Conservation (phyloP, 2,329 filamentous ascomycete genomes). For the Botrytis squamosa region DNA sequence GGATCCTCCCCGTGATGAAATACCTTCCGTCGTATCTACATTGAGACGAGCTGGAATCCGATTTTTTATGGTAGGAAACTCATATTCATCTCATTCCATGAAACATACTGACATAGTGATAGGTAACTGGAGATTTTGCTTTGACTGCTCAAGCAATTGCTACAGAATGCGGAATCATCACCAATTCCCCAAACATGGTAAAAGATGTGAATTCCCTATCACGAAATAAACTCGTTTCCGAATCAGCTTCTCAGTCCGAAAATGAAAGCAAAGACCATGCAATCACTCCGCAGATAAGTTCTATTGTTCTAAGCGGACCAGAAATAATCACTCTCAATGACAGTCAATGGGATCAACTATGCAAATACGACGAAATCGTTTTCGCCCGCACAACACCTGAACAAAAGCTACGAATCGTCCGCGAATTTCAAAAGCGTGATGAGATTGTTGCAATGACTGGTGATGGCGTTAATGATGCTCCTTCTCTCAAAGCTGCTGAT, state of each 20-base stretch:
- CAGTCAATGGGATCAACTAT: slow-evolving; percentile 64
- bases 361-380: slow-evolving; percentile 66
- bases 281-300: slow-evolving; percentile 26
- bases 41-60: slow-evolving; percentile 67
- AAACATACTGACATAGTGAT: not conserved
- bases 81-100: not conserved
- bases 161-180: slow-evolving; percentile 68
- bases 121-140: slow-evolving; percentile 67
- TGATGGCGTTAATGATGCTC: slow-evolving; percentile 50
- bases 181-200: slow-evolving; percentile 30
- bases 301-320: slow-evolving; percentile 61
- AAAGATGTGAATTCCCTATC: slow-evolving; percentile 22
- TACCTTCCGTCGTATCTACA: slow-evolving; percentile 54
- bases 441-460: slow-evolving; percentile 55
- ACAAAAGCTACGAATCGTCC: slow-evolving; percentile 74
- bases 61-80: slow-evolving; percentile 62
- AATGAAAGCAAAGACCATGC: not conserved
- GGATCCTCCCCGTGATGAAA: slow-evolving; percentile 57
- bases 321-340: slow-evolving; percentile 64
- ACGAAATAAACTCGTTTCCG: not conserved
- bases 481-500: slow-evolving; percentile 60
- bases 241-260: not conserved
- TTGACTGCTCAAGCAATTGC: slow-evolving; percentile 71
- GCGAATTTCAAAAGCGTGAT: slow-evolving; percentile 52
- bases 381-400: slow-evolving; percentile 74